Evolutionary conservation across 192 early-diverging fungal species (phyloP), one percentile per base, ranked within the genome.

Genomic region (Backusella psychrophila): DNA sequence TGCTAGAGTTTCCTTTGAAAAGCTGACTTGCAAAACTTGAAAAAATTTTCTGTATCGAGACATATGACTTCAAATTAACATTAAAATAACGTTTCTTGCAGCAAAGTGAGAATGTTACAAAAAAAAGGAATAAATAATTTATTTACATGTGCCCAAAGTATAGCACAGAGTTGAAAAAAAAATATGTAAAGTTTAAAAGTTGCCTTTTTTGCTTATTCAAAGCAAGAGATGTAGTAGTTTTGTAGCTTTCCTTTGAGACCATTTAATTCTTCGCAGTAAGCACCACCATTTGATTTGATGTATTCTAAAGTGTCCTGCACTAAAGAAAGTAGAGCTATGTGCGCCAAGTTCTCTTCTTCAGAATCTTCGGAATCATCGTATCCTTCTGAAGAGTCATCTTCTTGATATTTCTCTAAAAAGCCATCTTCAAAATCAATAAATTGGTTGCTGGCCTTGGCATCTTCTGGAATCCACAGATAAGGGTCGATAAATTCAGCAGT

Each of bases 281-380:
- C 68, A 21, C 68, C 36, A 14, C 11, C 21, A 69, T 38, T 69
- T 11, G 68, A 69, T 12, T 26, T 35, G 11, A 69, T 69, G 26
- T 69, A 69, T 69, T 69, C 68, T 39, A 69, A 69, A 69, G 68
- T 69, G 68, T 69, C 68, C 68, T 38, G 68, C 68, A 41, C 68
- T 41, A 69, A 39, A 69, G 19, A 39, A 6, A 69, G n/a, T n/a
- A 69, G 39, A 69, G 68, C 36, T 8, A 69, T 36, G 8, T 69
- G 36, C 0, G 38, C 68, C 35, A 38, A 2, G 1, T 69, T 38
- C n/a, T 36, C 38, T 69, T 69, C 68, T 68, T 68, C 33, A 15
- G 34, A 36, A 9, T 69, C 68, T 12, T 69, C 68, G 12, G 34
- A 38, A 38, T 68, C 66, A 38, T 34, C 35, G 23, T 41, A 69